Evolutionary conservation across 2,329 filamentous ascomycete genomes (phyloP), one percentile per base, ranked within the genome.

Genomic region (Penicillium freii): DNA sequence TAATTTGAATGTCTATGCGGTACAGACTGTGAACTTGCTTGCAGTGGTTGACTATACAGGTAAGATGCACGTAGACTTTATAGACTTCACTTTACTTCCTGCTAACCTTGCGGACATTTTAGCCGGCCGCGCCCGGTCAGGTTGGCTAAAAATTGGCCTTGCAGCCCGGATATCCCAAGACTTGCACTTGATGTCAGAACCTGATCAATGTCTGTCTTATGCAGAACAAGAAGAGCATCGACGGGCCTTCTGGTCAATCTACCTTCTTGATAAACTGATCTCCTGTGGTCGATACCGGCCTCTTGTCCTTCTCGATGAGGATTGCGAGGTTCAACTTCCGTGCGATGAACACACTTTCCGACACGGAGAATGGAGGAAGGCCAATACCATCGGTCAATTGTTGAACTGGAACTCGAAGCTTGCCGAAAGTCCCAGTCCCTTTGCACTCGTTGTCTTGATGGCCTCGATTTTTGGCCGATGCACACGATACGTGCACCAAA

Each of bases 121-220:
- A 74, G 72, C 63, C 39, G 71, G 73, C 27, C 68, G 69, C 25
- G 64, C 67, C 6, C 64, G 66, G 43, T 64, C 71, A 10, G 74
- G 68, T 1, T 78, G 75, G 76, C 56, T 78, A 7, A 77, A 77
- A 27, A 66, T 71, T 15, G 68, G 67, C 3, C 50, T 70, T 3
- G 64, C 69, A 1, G 66, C 76, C 66, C 94, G 90, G 40, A 94
- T 84, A 71, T 92, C 89, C 7, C 71, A 73, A 47, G 67, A 67
- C 44, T 73, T 76, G 19, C 70, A 69, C 10, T 71, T 71, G 9
- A 70, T 69, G 62, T 58, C 45, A 4, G 69, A 71, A 19, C 62
- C 66, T 2, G 44, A 44, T 8, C 25, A 40, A 9, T 60, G 59
- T 36, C 47, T 68, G 1, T 51, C 67, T 10, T 53, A 55, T 36